phyloP scores from a whole-genome alignment of 345 rosid species.

The Crucihimalaya himalaica region DNA sequence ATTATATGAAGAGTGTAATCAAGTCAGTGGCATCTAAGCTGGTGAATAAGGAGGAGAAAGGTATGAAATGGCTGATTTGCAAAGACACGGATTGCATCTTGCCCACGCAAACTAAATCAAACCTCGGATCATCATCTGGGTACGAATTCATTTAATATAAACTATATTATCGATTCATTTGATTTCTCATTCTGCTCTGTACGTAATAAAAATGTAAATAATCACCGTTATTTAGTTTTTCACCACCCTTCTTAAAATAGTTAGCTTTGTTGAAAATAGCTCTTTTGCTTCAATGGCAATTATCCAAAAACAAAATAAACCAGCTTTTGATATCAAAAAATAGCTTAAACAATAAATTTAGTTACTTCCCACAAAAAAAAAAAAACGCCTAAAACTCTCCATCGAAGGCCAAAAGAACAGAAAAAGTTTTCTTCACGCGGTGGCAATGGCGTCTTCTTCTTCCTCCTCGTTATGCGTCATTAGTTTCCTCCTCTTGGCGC shows the following conservation, averaged over 20 bases:
- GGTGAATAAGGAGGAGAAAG: slow-evolving; percentile 47
- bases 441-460: slow-evolving; percentile 29
- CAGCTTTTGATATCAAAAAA: slow-evolving; percentile 23
- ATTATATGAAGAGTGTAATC: slow-evolving; percentile 59
- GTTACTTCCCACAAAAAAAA: background rate
- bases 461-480: slow-evolving; percentile 26
- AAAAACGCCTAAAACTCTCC: background rate
- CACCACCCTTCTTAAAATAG: slow-evolving; percentile 35
- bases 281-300: slow-evolving; percentile 14
- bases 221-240: slow-evolving; percentile 7
- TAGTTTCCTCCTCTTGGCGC: slow-evolving; percentile 31
- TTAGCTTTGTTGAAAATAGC: slow-evolving; percentile 31
- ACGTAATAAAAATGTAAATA: slow-evolving; percentile 19
- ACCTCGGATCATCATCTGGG: slow-evolving; percentile 44
- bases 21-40: slow-evolving; percentile 55
- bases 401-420: slow-evolving; percentile 16
- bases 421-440: background rate
- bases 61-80: slow-evolving; percentile 50
- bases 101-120: slow-evolving; percentile 57
- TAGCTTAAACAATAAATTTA: slow-evolving; percentile 31
- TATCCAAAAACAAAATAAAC: slow-evolving; percentile 12
- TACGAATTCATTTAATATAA: slow-evolving; percentile 26
- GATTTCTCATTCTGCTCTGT: background rate
- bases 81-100: slow-evolving; percentile 60
- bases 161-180: background rate